Percentiles rank a stretch among this genome's conserved stretches.
Evolutionary conservation across 495 filamentous ascomycete genomes (phyloP).

Genomic region (Trichoderma virens): DNA sequence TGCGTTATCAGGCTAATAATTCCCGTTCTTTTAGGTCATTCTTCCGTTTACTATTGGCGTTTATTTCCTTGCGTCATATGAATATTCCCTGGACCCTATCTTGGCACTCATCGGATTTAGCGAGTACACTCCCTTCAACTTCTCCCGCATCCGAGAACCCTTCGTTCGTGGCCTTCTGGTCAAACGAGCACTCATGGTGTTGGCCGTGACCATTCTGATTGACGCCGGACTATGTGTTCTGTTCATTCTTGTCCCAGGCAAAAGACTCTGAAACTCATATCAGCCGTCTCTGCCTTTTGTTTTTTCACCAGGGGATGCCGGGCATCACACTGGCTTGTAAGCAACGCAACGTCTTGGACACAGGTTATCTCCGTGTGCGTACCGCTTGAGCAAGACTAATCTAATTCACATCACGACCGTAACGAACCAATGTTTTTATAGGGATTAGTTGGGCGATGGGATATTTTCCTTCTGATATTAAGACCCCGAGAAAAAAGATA

Average conservation of each 20-base stretch:
- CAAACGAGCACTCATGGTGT: constrained; percentile 70
- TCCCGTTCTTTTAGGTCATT: constrained; percentile 52
- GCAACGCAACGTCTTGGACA: not conserved
- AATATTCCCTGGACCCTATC: constrained; percentile 88
- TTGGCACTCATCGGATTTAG: constrained; percentile 83
- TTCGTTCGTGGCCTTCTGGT: constrained; percentile 78
- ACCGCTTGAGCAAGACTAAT: not conserved
- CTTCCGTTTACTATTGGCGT: constrained; percentile 88
- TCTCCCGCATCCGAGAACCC: constrained; percentile 75
- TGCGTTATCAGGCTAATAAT: constrained; percentile 17
- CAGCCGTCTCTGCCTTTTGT: not conserved
- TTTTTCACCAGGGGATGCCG: not conserved
- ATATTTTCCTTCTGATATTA: not conserved
- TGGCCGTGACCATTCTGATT: constrained; percentile 62
- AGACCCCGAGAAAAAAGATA: not conserved
- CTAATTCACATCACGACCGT: not conserved
- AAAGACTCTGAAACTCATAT: constrained; percentile 50
- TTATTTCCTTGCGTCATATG: constrained; percentile 81
- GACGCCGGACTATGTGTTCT: constrained; percentile 69
- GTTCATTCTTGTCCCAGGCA: constrained; percentile 91
- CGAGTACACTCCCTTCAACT: constrained; percentile 92
- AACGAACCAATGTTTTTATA: not conserved
- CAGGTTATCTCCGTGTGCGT: not conserved
- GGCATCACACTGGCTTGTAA: not conserved
- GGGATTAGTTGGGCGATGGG: not conserved